Conservation (phyloP, 257 asterid genomes). For the Ocimum tenuiflorum region DNA sequence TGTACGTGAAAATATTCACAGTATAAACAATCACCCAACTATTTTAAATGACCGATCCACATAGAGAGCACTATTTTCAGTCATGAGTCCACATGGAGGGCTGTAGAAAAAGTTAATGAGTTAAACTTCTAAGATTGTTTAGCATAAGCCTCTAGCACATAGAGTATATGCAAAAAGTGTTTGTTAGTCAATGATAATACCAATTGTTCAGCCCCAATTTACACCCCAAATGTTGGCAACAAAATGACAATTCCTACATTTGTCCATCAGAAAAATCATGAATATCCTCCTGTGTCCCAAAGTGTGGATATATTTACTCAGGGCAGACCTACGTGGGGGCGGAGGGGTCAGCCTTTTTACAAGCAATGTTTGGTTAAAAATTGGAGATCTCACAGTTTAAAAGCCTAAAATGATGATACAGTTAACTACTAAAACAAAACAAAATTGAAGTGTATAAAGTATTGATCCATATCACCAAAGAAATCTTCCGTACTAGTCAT, state of each 20-base stretch:
- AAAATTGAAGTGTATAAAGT: background rate
- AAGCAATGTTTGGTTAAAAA: too few species aligned
- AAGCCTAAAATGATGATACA: background rate
- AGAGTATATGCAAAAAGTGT: background rate
- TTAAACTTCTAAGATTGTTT: background rate
- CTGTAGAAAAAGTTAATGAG: background rate
- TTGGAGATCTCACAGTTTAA: background rate
- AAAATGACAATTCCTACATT: background rate
- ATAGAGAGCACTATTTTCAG: background rate
- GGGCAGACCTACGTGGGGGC: too few species aligned
- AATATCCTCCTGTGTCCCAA: background rate
- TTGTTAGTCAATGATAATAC: background rate
- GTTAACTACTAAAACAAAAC: background rate
- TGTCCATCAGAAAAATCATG: background rate
- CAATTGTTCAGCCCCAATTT: background rate
- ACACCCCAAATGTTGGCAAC: background rate
- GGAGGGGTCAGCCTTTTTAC: too few species aligned
- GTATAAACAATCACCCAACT: background rate
- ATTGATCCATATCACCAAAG: background rate
- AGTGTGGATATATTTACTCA: background rate
- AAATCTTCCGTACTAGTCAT: background rate
- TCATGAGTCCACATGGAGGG: background rate
- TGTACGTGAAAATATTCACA: slow-evolving; percentile 22
- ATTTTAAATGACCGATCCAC: background rate
- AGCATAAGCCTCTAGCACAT: background rate